A percentile compares a stretch with the other conserved stretches of the same genome.
Evolutionary conservation across 1,284 basidiomycete species (phyloP).

Genomic region (Moesziomyces antarcticus): DNA sequence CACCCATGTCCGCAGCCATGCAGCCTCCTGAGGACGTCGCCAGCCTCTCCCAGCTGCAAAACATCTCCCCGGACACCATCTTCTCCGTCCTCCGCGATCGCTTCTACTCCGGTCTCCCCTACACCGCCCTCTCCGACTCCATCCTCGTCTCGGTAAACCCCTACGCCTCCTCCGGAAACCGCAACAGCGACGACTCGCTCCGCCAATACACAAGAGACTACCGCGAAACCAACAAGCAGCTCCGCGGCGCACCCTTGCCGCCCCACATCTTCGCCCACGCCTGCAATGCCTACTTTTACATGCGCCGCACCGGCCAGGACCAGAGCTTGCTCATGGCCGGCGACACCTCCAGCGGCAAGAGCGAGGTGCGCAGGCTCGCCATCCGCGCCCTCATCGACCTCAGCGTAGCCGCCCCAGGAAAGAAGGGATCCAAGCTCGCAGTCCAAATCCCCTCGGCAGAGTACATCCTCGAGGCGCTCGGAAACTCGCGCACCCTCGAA

Average conservation of each 20-base stretch:
- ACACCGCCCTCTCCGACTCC: conserved; percentile 63
- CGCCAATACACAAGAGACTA: conserved; percentile 61
- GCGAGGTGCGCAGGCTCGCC: conserved; percentile 86
- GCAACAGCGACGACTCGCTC: conserved; percentile 63
- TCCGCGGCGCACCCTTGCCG: conserved; percentile 69
- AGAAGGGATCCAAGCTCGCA: conserved; percentile 76
- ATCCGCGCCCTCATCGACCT: conserved; percentile 90
- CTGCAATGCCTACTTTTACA: conserved; percentile 94
- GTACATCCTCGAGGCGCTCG: conserved; percentile 93
- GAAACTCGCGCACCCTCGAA: conserved; percentile 72
- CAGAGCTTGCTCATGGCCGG: conserved; percentile 79
- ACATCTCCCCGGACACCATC: conserved; percentile 52
- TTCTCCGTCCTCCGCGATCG: conserved; percentile 58
- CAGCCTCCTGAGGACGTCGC: conserved; percentile 41
- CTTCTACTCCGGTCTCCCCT: conserved; percentile 58
- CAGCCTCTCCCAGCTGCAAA: conserved; percentile 48
- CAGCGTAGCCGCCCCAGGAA: conserved; percentile 86
- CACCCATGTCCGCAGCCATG: conserved; percentile 30
- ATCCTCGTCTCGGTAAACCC: conserved; percentile 65
- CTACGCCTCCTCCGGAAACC: conserved; percentile 57
- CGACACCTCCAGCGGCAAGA: conserved; percentile 92
- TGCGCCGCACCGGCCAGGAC: conserved; percentile 91
- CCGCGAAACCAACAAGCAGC: conserved; percentile 55
- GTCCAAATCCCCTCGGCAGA: conserved; percentile 83
- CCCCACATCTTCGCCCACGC: conserved; percentile 90